phyloP scores from a whole-genome alignment of 805 yeast species.

The Nakazawaea wyomingensis region DNA sequence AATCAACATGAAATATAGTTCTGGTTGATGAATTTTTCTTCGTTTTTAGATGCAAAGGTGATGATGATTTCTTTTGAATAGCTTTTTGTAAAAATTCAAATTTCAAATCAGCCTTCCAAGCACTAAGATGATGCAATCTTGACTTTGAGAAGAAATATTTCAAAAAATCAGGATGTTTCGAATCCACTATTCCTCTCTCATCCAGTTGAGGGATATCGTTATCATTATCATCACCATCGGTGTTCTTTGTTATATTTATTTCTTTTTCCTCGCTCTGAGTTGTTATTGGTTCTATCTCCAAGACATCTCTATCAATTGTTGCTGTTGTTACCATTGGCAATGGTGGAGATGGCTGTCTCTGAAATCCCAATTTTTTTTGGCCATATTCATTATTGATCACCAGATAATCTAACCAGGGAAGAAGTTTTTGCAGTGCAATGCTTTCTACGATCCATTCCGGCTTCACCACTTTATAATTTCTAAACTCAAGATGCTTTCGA shows the following conservation, averaged over 20 bases:
- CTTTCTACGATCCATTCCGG: conserved; percentile 82
- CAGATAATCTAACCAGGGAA: conserved; percentile 70
- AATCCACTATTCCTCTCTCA: conserved; percentile 35
- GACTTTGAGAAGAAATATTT: conserved; percentile 71
- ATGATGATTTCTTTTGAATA: conserved; percentile 18
- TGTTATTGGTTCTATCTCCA: too few relatives aligned
- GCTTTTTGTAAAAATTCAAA: conserved; percentile 51
- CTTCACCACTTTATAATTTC: conserved; percentile 65
- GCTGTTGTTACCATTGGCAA: too few relatives aligned
- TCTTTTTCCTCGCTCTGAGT: too few relatives aligned
- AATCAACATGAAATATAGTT: conserved; percentile 75
- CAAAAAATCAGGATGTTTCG: conserved; percentile 75
- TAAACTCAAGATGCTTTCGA: conserved; percentile 59
- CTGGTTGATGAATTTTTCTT: conserved; percentile 7
- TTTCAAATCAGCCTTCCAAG: conserved; percentile 76
- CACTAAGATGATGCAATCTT: conserved; percentile 80
- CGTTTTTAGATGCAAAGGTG: conserved; percentile 1
- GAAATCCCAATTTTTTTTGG: conserved; percentile 38
- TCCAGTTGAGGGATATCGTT: conserved; percentile 14
- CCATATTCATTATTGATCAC: conserved; percentile 49
- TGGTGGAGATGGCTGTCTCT: too few relatives aligned
- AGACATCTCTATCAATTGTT: too few relatives aligned
- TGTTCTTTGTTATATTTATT: too few relatives aligned
- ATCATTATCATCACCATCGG: too few relatives aligned
- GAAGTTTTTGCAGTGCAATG: conserved; percentile 37